phyloP scores from a whole-genome alignment of 306 rosid genomes.

The Begonia fuchsioides region DNA sequence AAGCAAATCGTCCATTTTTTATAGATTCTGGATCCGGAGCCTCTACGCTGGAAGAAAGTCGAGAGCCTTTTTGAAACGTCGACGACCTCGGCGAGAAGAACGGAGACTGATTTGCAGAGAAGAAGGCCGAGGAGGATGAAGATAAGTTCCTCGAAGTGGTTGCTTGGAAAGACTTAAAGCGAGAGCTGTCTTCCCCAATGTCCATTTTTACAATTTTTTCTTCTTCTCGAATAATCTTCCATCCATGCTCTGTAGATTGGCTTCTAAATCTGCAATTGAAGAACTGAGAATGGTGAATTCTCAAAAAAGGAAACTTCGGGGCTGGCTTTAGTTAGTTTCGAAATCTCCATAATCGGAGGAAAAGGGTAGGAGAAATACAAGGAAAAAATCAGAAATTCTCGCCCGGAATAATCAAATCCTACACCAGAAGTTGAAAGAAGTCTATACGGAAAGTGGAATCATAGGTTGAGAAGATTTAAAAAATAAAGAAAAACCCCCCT shows the following conservation, averaged over 20 bases:
- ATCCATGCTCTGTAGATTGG: constrained; percentile 8
- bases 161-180: constrained; percentile 33
- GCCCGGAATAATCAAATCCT: no score
- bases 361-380: no score
- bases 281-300: not conserved
- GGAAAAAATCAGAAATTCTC: no score
- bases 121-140: constrained; percentile 64
- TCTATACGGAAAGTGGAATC: not conserved
- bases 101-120: constrained; percentile 79
- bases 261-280: no score
- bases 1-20: constrained; percentile 23
- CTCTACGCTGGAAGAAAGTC: constrained; percentile 27
- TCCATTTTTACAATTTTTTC: constrained; percentile 35
- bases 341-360: no score
- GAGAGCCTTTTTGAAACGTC: constrained; percentile 14
- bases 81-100: constrained; percentile 79
- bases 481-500: constrained; percentile 4
- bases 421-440: not conserved
- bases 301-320: not conserved
- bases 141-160: constrained; percentile 54
- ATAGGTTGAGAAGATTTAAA: constrained; percentile 14
- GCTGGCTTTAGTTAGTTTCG: no score
- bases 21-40: constrained; percentile 29
- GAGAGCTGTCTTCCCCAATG: constrained; percentile 49
- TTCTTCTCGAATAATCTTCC: not conserved